A percentile compares a stretch with the other conserved stretches of the same genome.
Evolutionary conservation across 441 rosid species (phyloP).

Genomic region (Viola pubescens): DNA sequence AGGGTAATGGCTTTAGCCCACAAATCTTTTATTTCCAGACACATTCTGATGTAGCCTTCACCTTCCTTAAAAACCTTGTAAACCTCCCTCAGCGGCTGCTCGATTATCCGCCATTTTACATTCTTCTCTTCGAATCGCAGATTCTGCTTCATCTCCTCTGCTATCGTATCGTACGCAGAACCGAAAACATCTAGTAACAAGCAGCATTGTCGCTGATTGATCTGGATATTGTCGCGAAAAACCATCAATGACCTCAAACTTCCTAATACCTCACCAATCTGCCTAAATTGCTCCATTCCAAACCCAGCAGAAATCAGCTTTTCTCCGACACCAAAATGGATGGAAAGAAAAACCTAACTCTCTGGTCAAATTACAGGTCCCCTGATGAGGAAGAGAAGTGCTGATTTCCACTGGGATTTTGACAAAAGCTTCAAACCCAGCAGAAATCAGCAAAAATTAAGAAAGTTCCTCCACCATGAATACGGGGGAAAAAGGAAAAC

Average conservation of each 20-base stretch:
- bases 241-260: slow-evolving; percentile 78
- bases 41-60: slow-evolving; percentile 57
- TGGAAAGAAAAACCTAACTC: not conserved
- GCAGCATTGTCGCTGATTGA: slow-evolving; percentile 76
- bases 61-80: slow-evolving; percentile 74
- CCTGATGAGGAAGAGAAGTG: not conserved
- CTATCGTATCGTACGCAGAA: slow-evolving; percentile 47
- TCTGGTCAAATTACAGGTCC: not conserved
- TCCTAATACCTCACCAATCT: slow-evolving; percentile 83
- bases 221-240: slow-evolving; percentile 51
- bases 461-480: not conserved
- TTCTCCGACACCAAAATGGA: not conserved
- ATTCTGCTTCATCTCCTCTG: slow-evolving; percentile 63
- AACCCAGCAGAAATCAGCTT: not conserved
- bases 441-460: not conserved
- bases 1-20: slow-evolving; percentile 66
- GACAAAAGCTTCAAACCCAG: not conserved
- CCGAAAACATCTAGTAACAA: slow-evolving; percentile 56
- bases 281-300: slow-evolving; percentile 82
- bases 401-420: not conserved
- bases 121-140: slow-evolving; percentile 72
- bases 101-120: slow-evolving; percentile 70
- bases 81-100: slow-evolving; percentile 74
- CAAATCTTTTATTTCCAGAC: slow-evolving; percentile 73
- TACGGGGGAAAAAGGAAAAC: too few relatives aligned